phyloP scores from a whole-genome alignment of 305 asterid genomes.

The Withania somnifera region DNA sequence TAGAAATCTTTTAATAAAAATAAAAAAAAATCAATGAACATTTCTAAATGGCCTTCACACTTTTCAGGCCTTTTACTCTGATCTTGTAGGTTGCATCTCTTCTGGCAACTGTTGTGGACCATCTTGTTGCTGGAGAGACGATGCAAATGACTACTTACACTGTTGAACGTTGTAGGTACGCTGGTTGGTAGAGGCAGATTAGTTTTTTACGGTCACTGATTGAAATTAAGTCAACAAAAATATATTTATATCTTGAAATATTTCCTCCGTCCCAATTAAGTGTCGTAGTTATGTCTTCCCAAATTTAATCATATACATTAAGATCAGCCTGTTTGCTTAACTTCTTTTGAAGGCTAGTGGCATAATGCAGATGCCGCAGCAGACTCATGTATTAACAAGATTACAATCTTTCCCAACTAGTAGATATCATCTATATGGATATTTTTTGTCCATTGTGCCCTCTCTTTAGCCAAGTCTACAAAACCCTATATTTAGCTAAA shows the following conservation, averaged over 20 bases:
- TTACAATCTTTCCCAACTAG: neutral
- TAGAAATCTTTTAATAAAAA: too few relatives aligned
- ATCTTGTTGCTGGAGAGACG: conserved; percentile 96
- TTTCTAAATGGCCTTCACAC: too few relatives aligned
- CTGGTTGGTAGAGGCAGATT: conserved; percentile 9
- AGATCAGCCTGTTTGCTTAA: neutral
- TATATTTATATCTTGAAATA: neutral
- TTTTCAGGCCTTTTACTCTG: neutral
- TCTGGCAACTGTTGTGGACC: conserved; percentile 85
- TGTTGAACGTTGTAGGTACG: conserved; percentile 84
- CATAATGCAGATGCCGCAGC: neutral
- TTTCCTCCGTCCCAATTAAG: too few relatives aligned
- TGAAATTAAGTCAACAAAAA: neutral
- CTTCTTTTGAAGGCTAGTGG: neutral
- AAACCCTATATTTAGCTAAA: neutral
- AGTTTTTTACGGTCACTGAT: neutral
- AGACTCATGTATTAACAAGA: neutral
- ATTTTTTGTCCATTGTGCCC: neutral
- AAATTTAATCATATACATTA: neutral
- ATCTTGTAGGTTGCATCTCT: conserved; percentile 71
- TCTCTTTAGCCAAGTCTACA: neutral
- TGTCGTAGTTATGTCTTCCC: neutral
- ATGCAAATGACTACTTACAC: conserved; percentile 89
- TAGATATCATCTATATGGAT: neutral
- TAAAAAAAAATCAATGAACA: too few relatives aligned